These are phyloP conservation scores for Fagopyrum tataricum DNA, from an alignment of 148 eudicot genomes.

Conservation along the genomic window DNA sequence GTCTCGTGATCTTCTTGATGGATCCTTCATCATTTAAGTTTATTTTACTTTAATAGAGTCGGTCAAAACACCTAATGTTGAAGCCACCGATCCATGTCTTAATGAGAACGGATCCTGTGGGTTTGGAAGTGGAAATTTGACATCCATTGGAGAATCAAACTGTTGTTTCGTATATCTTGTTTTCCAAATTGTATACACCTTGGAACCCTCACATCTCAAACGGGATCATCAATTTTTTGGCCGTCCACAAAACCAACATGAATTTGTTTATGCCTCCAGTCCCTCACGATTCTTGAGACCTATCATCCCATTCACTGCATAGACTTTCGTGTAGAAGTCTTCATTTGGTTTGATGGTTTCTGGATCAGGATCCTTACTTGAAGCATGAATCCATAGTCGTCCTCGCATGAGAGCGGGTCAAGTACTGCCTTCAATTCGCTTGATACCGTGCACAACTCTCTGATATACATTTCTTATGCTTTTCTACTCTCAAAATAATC, in stretches of 20 bases:
- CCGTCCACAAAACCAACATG: conserved; percentile 62
- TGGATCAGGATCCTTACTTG: conserved; percentile 78
- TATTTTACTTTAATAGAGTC: conserved; percentile 26
- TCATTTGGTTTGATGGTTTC: conserved; percentile 87
- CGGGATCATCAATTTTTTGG: conserved; percentile 51
- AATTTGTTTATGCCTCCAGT: conserved; percentile 47
- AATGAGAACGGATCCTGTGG: conserved; percentile 41
- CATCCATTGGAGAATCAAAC: conserved; percentile 29
- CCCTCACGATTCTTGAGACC: conserved; percentile 76
- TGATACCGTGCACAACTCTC: conserved; percentile 78
- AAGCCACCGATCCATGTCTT: conserved; percentile 46
- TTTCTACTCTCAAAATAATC: too few species aligned
- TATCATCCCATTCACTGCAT: conserved; percentile 65
- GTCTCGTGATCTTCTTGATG: too few species aligned
- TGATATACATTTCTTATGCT: too few species aligned
- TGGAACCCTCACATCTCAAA: conserved; percentile 59
- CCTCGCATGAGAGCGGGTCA: conserved; percentile 94
- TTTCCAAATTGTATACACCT: conserved; percentile 58
- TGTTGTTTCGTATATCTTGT: conserved; percentile 47
- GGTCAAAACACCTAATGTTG: conserved; percentile 16
- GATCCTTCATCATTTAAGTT: too few species aligned
- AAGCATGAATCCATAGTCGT: conserved; percentile 95
- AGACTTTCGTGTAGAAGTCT: conserved; percentile 79
- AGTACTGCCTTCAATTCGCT: conserved; percentile 93
- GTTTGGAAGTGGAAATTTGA: conserved; percentile 43